phyloP scores from a whole-genome alignment of 2,329 filamentous ascomycete genomes.

The Coniochaeta ligniaria region DNA sequence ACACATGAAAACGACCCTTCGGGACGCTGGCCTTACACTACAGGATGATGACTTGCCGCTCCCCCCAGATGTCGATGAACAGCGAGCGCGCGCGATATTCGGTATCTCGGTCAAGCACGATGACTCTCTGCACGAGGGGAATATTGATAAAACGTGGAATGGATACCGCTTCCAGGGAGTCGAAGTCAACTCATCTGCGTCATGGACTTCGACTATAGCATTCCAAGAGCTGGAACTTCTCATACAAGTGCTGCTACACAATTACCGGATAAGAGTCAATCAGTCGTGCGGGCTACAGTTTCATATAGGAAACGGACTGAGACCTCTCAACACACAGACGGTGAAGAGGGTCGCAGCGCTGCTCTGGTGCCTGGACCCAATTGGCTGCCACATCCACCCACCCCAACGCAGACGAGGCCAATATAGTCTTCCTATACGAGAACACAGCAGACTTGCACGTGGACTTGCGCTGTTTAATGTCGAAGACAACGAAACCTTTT shows the following conservation, averaged over 20 bases:
- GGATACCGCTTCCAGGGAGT: neutral
- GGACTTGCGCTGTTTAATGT: no score
- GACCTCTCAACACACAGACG: neutral
- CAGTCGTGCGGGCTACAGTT: neutral
- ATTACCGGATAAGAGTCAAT: neutral
- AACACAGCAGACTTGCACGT: constrained; percentile 14
- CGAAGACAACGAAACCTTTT: constrained; percentile 10
- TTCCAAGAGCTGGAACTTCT: neutral
- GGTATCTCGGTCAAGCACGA: neutral
- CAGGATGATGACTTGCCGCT: neutral
- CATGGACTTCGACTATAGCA: neutral
- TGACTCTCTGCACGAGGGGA: neutral
- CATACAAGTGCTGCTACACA: neutral
- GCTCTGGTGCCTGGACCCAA: constrained; percentile 10
- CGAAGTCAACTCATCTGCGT: neutral
- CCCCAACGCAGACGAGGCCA: constrained; percentile 6
- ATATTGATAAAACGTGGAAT: neutral
- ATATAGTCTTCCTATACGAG: constrained; percentile 1
- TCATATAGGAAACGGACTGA: neutral
- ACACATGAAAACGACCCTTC: neutral
- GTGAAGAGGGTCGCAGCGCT: constrained; percentile 9
- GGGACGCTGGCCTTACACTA: neutral
- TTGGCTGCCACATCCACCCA: constrained; percentile 8
- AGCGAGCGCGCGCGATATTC: neutral
- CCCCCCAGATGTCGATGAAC: neutral